Conservation (phyloP, 176 grass and related monocot genomes). For the Rhynchospora tenuis region DNA sequence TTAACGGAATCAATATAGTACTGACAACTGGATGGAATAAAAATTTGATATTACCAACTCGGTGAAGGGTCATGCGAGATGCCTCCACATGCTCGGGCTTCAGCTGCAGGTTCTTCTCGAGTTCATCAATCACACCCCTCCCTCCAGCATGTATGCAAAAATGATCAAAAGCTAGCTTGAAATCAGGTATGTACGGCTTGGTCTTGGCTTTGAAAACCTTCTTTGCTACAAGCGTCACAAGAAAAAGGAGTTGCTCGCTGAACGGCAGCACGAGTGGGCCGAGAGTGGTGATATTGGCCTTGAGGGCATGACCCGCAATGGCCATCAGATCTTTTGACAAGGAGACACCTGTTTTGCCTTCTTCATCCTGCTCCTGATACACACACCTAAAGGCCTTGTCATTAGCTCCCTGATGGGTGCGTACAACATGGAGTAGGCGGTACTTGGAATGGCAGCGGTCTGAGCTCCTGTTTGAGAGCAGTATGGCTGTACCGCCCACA, state of each 20-base stretch:
- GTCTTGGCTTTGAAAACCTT: conserved; percentile 74
- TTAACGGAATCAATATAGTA: not conserved
- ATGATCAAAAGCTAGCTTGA: conserved; percentile 90
- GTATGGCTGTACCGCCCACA: conserved; percentile 59
- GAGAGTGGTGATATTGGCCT: conserved; percentile 94
- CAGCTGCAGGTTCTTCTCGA: conserved; percentile 92
- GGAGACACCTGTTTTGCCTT: conserved; percentile 62
- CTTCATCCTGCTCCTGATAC: conserved; percentile 83
- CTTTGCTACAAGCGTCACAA: conserved; percentile 60
- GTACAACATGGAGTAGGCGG: conserved; percentile 58
- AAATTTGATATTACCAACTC: conserved; percentile 37
- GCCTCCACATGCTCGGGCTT: conserved; percentile 65
- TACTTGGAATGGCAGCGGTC: conserved; percentile 70
- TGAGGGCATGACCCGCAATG: conserved; percentile 75
- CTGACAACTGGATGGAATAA: not conserved
- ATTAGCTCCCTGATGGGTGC: conserved; percentile 75
- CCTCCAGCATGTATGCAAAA: conserved; percentile 97
- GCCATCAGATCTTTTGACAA: conserved; percentile 87
- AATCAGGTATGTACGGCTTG: conserved; percentile 85
- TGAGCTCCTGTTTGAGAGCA: conserved; percentile 59
- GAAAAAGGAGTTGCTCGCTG: conserved; percentile 89
- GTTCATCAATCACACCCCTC: conserved; percentile 76
- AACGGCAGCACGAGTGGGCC: conserved; percentile 76
- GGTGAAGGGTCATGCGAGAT: conserved; percentile 85
- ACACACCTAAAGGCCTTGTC: conserved; percentile 79